A percentile compares a stretch with the other conserved stretches of the same genome.
These are phyloP conservation scores for Aspergillus sparsus DNA, from an alignment of 495 filamentous ascomycete species.

Conservation along the genomic window DNA sequence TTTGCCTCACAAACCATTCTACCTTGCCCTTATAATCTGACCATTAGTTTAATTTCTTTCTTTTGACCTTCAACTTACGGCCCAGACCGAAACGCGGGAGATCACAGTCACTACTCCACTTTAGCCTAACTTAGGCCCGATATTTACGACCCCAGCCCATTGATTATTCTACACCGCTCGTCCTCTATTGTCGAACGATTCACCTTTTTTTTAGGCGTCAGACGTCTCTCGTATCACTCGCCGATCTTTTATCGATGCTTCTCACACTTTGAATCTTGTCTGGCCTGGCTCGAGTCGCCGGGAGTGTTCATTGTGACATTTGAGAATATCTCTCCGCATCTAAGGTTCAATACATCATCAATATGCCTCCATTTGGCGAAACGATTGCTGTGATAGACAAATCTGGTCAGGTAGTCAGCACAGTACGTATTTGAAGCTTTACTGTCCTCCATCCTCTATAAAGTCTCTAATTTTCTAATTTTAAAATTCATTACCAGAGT, in stretches of 20 bases:
- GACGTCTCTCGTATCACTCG: conserved; percentile 8
- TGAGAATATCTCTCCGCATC: conserved; percentile 13
- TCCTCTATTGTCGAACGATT: neutral
- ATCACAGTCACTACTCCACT: conserved; percentile 20
- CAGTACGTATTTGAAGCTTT: conserved; percentile 56
- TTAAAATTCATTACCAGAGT: conserved; percentile 54
- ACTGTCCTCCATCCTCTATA: neutral
- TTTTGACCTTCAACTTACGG: conserved; percentile 9
- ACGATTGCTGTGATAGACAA: conserved; percentile 90
- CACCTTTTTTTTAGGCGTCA: too few relatives aligned
- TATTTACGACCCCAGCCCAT: conserved; percentile 14
- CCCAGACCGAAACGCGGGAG: conserved; percentile 22
- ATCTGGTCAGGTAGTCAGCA: conserved; percentile 89
- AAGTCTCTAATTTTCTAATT: conserved; percentile 27
- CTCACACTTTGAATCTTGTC: conserved; percentile 20
- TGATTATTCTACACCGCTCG: conserved; percentile 30
- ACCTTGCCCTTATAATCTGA: neutral
- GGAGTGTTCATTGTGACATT: conserved; percentile 13
- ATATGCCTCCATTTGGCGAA: conserved; percentile 58
- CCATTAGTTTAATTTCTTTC: neutral
- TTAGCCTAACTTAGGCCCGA: conserved; percentile 17
- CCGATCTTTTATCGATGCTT: conserved; percentile 17
- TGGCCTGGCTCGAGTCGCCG: conserved; percentile 11
- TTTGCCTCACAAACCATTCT: neutral
- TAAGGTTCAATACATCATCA: conserved; percentile 9